Evolutionary conservation across 2,329 filamentous ascomycete genomes (phyloP).

Genomic region (Talaromyces sp.): DNA sequence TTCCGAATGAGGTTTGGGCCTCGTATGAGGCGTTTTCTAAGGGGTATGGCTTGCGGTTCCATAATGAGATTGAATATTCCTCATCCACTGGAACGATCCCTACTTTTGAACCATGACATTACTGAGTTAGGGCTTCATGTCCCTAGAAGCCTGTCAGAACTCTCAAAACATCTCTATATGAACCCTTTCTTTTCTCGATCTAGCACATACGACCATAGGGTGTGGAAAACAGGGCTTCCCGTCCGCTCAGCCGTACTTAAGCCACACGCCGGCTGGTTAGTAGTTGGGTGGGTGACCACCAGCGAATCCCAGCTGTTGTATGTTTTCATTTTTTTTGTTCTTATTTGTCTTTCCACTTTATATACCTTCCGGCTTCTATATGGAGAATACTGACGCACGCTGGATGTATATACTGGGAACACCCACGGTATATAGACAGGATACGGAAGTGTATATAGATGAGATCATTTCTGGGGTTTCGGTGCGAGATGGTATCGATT

Average conservation of each 20-base stretch:
- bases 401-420: no score
- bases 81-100: background rate
- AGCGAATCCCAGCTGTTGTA: conserved; percentile 1
- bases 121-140: background rate
- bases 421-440: no score
- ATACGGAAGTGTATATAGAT: no score
- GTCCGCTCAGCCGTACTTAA: background rate
- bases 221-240: background rate
- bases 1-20: background rate
- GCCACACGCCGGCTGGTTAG: background rate
- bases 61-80: background rate
- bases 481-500: no score
- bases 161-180: background rate
- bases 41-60: background rate
- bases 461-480: no score
- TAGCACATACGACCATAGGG: background rate
- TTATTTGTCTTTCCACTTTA: no score
- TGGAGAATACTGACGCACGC: no score
- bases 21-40: background rate
- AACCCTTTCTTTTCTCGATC: background rate
- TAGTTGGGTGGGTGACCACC: background rate
- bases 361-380: no score
- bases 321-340: background rate
- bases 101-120: background rate
- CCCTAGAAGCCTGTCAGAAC: background rate